phyloP scores from a whole-genome alignment of 2,329 filamentous ascomycete genomes.

The Colletotrichum cordylinicola region DNA sequence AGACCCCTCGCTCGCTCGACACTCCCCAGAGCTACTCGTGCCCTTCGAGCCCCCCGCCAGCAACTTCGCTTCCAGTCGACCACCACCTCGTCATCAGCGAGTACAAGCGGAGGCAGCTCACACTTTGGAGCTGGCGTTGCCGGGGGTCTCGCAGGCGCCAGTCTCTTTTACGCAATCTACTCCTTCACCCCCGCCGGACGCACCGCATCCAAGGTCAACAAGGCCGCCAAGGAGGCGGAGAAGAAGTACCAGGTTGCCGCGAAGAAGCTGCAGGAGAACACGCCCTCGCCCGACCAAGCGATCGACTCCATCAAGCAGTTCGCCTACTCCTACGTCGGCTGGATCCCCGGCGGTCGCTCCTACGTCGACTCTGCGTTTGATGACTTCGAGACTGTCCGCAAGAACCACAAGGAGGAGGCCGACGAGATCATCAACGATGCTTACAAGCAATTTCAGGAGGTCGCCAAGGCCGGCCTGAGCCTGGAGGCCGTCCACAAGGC shows the following conservation, averaged over 20 bases:
- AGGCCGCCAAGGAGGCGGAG: conserved; percentile 59
- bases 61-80: conserved; percentile 49
- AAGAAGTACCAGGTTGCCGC: conserved; percentile 65
- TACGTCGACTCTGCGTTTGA: conserved; percentile 75
- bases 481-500: conserved; percentile 66
- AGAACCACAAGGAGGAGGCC: conserved; percentile 73
- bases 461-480: conserved; percentile 65
- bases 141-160: conserved; percentile 49
- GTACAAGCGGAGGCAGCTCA: conserved; percentile 28
- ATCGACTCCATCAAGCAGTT: conserved; percentile 69
- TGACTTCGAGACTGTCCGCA: conserved; percentile 71
- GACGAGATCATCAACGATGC: conserved; percentile 71
- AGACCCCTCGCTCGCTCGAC: conserved; percentile 32
- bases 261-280: conserved; percentile 64
- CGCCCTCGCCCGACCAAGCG: conserved; percentile 71
- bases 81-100: conserved; percentile 27
- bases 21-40: conserved; percentile 31
- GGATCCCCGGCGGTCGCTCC: conserved; percentile 72
- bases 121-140: conserved; percentile 46
- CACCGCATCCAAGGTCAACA: conserved; percentile 48
- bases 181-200: conserved; percentile 49
- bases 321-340: conserved; percentile 71
- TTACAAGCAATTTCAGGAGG: conserved; percentile 69
- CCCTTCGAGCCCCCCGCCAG: conserved; percentile 29
- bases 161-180: conserved; percentile 48